Base-by-base conservation (phyloP, 306 rosid genomes). In the Pyrus bretschneideri region DNA sequence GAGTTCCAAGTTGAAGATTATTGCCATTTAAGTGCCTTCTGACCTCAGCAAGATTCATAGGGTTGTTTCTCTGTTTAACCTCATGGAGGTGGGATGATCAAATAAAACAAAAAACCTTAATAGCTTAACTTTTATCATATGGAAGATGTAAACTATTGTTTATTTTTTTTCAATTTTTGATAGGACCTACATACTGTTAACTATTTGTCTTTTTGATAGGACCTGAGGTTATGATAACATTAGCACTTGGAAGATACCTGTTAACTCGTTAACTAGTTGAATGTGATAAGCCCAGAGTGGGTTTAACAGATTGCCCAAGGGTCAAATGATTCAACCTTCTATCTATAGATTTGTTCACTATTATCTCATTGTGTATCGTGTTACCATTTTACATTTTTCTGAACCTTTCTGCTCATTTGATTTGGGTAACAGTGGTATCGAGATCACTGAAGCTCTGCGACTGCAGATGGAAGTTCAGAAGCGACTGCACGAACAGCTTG, bases 381-480 rank as follows among this genome's bases (percentile, higher is more conserved):
- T 63, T 84, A 72, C 66, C 74, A 45, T 75, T 44, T 72, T 80
- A 44, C 83, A 29, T 82, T 76, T 81, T 76, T 46, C 1, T 44
- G 79, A 71, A 27, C 65, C 69, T 40, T 73, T 74, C 10, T 52
- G 7, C 35, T 42, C 11, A 35, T 40, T 69, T 44, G 21, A 70
- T 38, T 83, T 83, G 31, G 70, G 77, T 79, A 67, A 67, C 92
- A 96, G 99, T 72, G 90, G 99, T 63, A 88, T 93, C 18, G 94
- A 93, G 86, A 89, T 96, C 69, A 96, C 99, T 54, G 99, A 96
- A 83, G 99, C 99, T 80, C 89, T 96, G 82, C 87, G 98, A 21
- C n/a, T 96, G 88, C 98, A 96, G 88, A 92, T 96, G 98, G 99
- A 96, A 86, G 98, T 96, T 81, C 99, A 96, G 88, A 96, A 96